Base-by-base conservation (phyloP, 305 asterid genomes). In the Solanum hybrid region DNA sequence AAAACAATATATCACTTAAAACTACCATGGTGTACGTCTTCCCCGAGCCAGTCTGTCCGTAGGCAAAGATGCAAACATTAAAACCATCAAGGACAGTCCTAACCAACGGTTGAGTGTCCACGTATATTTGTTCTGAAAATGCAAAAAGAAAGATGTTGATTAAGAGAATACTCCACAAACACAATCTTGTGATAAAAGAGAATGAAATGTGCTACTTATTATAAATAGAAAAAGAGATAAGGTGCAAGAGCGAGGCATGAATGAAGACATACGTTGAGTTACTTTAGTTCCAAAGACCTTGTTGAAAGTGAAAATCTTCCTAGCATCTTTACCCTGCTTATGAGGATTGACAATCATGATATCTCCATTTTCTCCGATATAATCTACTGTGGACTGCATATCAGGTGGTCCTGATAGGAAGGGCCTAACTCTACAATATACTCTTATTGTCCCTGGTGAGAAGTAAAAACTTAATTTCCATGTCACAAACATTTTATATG, bases 1-100 rank as follows among this genome's bases (percentile, higher is more conserved):
- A 17, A 51, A 84, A 51, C 72, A 0, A 17, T 7, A 10, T 24
- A 27, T 37, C 42, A 87, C 35, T 56, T 66, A 34, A 10, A 42
- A 71, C 5, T 88, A 97, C 99, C 99, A 97, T 97, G 14, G 99
- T 97, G 78, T 97, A 97, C 71, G 99, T 97, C 90, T 97, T 97
- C 85, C 99, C 99, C 7, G 99, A 96, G 82, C 99, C 99, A 27
- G 99, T 97, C 93, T 97, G 99, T 46, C 99, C 99, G 17, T 97
- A 97, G 0, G 99, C 99, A 90, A 97, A 97, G 51, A 97, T 96
- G 88, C 99, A 97, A 60, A 96, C 98, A 90, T 97, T 96, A 89
- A 88, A 97, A 88, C 99, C 99, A 93, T 96, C 99, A 82, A 97
- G 93, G 90, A 95, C 98, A 69, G 99, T 95, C 93, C 99, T 93